A percentile compares a stretch with the other conserved stretches of the same genome.
phyloP scores from a whole-genome alignment of 495 filamentous ascomycete genomes.

The Thermochaetoides thermophila region DNA sequence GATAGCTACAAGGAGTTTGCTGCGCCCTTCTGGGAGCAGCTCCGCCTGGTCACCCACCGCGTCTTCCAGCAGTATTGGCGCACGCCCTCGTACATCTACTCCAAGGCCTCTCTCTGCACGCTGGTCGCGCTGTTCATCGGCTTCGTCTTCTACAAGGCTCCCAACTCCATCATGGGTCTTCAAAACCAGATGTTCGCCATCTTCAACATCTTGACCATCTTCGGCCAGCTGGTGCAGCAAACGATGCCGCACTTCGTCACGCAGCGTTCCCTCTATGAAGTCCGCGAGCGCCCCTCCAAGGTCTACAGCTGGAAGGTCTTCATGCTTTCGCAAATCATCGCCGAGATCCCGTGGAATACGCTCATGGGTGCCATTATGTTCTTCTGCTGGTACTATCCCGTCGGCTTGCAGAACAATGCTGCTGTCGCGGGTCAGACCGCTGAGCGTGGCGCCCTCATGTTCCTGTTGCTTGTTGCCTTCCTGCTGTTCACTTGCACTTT shows the following conservation, averaged over 20 bases:
- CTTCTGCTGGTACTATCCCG: slow-evolving; percentile 69
- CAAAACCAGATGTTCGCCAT: slow-evolving; percentile 81
- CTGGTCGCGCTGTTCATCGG: slow-evolving; percentile 64
- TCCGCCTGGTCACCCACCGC: slow-evolving; percentile 39
- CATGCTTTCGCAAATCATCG: slow-evolving; percentile 61
- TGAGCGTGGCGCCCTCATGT: slow-evolving; percentile 52
- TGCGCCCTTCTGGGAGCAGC: slow-evolving; percentile 38
- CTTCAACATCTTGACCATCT: slow-evolving; percentile 69
- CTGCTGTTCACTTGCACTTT: slow-evolving; percentile 58
- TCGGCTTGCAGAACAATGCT: slow-evolving; percentile 61
- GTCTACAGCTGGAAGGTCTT: slow-evolving; percentile 74
- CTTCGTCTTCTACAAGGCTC: slow-evolving; percentile 69
- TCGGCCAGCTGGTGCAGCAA: slow-evolving; percentile 62
- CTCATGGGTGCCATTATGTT: slow-evolving; percentile 54
- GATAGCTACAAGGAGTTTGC: slow-evolving; percentile 39
- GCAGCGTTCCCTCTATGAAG: slow-evolving; percentile 69
- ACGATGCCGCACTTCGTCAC: slow-evolving; percentile 75
- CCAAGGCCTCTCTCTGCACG: slow-evolving; percentile 43
- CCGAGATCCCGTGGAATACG: slow-evolving; percentile 63
- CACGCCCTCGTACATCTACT: slow-evolving; percentile 73
- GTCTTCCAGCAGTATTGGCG: slow-evolving; percentile 88
- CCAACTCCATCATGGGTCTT: slow-evolving; percentile 58
- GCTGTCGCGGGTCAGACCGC: slow-evolving; percentile 36
- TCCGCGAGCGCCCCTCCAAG: slow-evolving; percentile 71
- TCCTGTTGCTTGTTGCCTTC: slow-evolving; percentile 48